Evolutionary conservation across 1,284 basidiomycete genomes (phyloP), one percentile per base, ranked within the genome.

Genomic region (Spongispora temasekensis): DNA sequence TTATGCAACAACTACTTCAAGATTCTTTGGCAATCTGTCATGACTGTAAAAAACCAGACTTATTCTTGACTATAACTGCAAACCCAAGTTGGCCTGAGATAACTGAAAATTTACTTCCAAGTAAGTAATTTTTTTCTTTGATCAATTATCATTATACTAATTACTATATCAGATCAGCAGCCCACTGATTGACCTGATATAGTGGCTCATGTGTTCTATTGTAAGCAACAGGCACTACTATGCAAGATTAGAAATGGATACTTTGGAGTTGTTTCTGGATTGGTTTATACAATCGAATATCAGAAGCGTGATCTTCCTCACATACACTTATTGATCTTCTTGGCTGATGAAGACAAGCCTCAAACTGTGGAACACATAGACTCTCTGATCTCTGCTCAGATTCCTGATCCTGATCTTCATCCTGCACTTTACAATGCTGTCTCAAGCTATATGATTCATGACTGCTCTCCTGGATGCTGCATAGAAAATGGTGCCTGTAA

Each of bases 151-250:
- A 7, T 21, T 27, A 48, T 28, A 19, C 25, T 48, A 28, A 44
- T 44, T 15, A 35, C n/a, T 25, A 9, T 13, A n/a, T 17, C 44
- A 65, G 61, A 56, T 25, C 79, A 84, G 58, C 68, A 65, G 10
- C 56, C 76, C 25, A 60, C 68, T 37, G 81, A 85, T 61, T 58
- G 76, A 1, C 82, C 82, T 35, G 79, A 84, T 44, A 61, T 86
- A 42, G 75, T 84, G 0, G 65, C 77, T 1, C 53, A 74, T 3
- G 79, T 84, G 1, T 86, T 86, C 59, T 37, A 78, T 27, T 31
- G 76, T 53, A 83, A 82, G 59, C 75, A 73, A 31, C 64, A 77
- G 8, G 74, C 71, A 0, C 53, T 84, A 1, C n/a, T 83, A 0
- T 64, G 79, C 0, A 55, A 44, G 1, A 60, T 68, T 7, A 2